Conservation (phyloP, 208 protist genomes). For the Leishmania amazonensis region DNA sequence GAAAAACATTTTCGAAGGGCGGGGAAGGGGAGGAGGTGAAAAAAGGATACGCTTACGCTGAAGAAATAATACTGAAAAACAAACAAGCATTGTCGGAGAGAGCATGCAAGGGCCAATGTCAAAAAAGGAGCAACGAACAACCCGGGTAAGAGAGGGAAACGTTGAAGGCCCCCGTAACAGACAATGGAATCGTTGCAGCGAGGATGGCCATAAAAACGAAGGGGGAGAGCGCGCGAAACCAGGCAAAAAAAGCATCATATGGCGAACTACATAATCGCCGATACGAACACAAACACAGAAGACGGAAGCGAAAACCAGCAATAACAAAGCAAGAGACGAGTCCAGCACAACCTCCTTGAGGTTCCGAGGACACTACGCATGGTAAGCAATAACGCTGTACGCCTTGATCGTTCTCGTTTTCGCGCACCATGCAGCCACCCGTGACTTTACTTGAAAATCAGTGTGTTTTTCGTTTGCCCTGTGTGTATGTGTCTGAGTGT, state of each 20-base stretch:
- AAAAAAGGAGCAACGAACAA: not conserved
- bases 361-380: not conserved
- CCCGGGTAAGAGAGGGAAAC: not conserved
- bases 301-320: slow-evolving; percentile 1
- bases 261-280: not conserved
- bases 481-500: not conserved
- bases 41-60: not conserved
- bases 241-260: not conserved
- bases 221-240: not conserved
- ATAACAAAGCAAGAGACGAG: not conserved
- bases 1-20: not conserved
- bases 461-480: not conserved
- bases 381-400: not conserved
- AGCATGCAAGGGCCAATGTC: not conserved
- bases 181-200: not conserved
- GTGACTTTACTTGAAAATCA: not conserved
- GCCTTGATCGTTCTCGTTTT: not conserved
- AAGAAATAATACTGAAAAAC: not conserved
- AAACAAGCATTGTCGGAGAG: not conserved
- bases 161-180: not conserved
- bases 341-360: not conserved
- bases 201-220: not conserved
- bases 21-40: not conserved
- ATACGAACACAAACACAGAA: not conserved
- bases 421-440: not conserved